phyloP scores from a whole-genome alignment of 2,329 filamentous ascomycete genomes.

The Cytospora chrysosperma region DNA sequence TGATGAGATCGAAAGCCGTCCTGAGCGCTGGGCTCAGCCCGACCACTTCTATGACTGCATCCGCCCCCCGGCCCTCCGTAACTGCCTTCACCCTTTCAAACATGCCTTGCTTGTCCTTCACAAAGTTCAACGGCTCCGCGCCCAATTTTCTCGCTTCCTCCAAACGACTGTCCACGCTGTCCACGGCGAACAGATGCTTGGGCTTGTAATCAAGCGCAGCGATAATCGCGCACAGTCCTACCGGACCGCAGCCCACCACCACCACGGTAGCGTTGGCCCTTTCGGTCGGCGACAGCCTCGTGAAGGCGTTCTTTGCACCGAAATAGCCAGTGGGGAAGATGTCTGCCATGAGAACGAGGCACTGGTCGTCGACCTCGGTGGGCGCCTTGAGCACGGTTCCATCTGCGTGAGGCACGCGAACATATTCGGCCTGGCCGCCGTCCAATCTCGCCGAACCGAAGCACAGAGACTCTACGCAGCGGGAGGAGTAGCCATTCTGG shows the following conservation, averaged over 20 bases:
- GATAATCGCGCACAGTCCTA: conserved; percentile 80
- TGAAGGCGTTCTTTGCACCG: conserved; percentile 75
- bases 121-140: conserved; percentile 81
- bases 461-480: conserved; percentile 68
- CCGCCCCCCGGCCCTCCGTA: conserved; percentile 78
- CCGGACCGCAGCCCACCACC: conserved; percentile 79
- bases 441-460: conserved; percentile 71
- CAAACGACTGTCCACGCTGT: conserved; percentile 73
- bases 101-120: conserved; percentile 63
- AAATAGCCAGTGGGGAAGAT: conserved; percentile 90
- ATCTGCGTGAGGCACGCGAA: conserved; percentile 78
- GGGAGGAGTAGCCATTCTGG: conserved; percentile 70
- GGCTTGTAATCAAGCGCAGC: conserved; percentile 75
- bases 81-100: conserved; percentile 68
- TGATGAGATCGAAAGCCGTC: conserved; percentile 68
- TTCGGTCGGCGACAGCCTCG: conserved; percentile 46
- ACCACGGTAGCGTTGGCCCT: conserved; percentile 70
- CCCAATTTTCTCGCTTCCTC: conserved; percentile 71
- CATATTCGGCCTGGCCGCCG: conserved; percentile 79
- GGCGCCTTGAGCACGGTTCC: conserved; percentile 76
- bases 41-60: conserved; percentile 80
- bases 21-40: conserved; percentile 67
- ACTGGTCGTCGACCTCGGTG: conserved; percentile 67
- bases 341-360: conserved; percentile 84
- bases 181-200: conserved; percentile 74